Percentiles rank a stretch among this genome's conserved stretches.
Conservation (phyloP, 2,329 filamentous ascomycete species). For the Cladosporium sp. region DNA sequence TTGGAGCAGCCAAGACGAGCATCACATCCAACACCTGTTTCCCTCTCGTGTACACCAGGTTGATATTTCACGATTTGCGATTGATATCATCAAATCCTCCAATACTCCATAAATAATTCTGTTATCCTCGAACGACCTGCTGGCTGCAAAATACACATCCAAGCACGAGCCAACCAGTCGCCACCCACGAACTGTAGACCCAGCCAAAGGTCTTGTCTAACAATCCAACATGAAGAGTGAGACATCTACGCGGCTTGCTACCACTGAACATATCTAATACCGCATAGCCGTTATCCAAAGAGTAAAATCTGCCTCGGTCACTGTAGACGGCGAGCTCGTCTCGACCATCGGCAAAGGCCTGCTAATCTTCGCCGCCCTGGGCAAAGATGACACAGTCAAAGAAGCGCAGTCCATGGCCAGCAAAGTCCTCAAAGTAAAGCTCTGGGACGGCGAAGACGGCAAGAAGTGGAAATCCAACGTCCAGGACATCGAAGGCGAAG, state of each 20-base stretch:
- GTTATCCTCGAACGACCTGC: neutral
- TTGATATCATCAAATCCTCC: neutral
- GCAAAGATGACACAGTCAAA: conserved; percentile 84
- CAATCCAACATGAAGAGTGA: conserved; percentile 43
- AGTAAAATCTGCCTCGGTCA: conserved; percentile 92
- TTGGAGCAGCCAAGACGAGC: conserved; percentile 6
- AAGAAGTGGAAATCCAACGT: conserved; percentile 90
- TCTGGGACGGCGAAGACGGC: conserved; percentile 84
- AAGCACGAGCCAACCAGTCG: conserved; percentile 1
- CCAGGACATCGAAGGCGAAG: conserved; percentile 82
- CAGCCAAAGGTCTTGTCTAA: conserved; percentile 2
- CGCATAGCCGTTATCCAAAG: conserved; percentile 81
- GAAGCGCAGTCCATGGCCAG: conserved; percentile 80
- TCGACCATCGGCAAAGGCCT: conserved; percentile 90
- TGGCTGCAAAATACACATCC: neutral
- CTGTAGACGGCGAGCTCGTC: conserved; percentile 84
- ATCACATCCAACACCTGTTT: neutral
- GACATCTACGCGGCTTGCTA: conserved; percentile 19
- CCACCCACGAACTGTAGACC: neutral
- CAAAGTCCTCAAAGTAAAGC: conserved; percentile 84
- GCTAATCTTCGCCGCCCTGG: conserved; percentile 87
- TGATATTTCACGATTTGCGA: neutral
- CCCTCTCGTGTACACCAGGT: neutral
- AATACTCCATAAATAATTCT: neutral
- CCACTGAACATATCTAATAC: conserved; percentile 22